Evolutionary conservation across 129 eudicot species (phyloP), one percentile per base, ranked within the genome.

Genomic region (Arctium lappa): DNA sequence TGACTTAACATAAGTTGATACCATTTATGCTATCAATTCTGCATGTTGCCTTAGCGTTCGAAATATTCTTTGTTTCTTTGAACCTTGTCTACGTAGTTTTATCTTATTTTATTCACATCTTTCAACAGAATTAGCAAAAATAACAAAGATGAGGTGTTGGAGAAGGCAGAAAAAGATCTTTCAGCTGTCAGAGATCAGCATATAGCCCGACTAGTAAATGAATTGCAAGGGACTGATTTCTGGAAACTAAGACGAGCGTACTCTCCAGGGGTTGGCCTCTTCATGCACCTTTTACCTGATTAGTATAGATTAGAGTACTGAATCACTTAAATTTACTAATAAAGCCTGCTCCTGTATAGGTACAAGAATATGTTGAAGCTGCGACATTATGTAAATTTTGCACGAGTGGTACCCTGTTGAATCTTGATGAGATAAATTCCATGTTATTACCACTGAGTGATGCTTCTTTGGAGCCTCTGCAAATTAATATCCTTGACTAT

Each of bases 211-310:
- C 80, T 95, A 74, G 92, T 91, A 4, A 90, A 95, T 69, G 99
- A 95, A 82, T 87, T 95, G 38, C 82, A 88, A 33, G 99, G 99
- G 69, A 89, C 95, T 3, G 99, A 95, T 86, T 95, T 90, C 60
- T 95, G 99, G 99, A 95, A 90, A 89, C 88, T 95, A 76, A 89
- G 99, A 89, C 92, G 97, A 16, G 99, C 99, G 68, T 95, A 95
- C 72, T 95, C 99, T 50, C 99, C 99, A 8, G 99, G 99, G 98
- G 99, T 95, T 31, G 68, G 68, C 6, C 46, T 81, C 70, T 68
- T 88, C 81, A 34, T 38, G 16, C 79, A 72, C 2, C 39, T 80
- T 42, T 79, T 66, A 44, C 76, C 73, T 22, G 9, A 80, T 38
- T 33, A 7, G 65, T 68, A 22, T 80, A 37, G 30, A 73, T 46